phyloP scores from a whole-genome alignment of 805 yeast species.

The Starmerella vitae region DNA sequence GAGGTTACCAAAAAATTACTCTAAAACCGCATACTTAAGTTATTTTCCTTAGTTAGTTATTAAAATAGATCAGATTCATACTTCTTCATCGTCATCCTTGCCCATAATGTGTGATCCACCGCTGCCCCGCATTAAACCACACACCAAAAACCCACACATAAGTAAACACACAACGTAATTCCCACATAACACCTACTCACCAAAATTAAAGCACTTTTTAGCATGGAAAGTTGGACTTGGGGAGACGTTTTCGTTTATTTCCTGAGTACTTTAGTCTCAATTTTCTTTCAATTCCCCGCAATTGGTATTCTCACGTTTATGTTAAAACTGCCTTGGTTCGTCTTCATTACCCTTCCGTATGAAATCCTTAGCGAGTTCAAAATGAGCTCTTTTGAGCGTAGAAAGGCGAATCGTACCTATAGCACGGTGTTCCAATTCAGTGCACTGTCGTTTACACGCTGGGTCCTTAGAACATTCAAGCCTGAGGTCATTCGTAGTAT shows the following conservation, averaged over 20 bases:
- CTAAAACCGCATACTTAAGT: too few relatives aligned
- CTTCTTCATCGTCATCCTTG: too few relatives aligned
- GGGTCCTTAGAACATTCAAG: slow-evolving; percentile 21
- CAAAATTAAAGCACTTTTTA: too few relatives aligned
- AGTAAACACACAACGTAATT: background rate
- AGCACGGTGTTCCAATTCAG: slow-evolving; percentile 20
- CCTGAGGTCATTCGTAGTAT: slow-evolving; percentile 17
- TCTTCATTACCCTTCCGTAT: slow-evolving; percentile 21
- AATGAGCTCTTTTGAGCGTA: slow-evolving; percentile 20
- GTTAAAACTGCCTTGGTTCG: slow-evolving; percentile 5
- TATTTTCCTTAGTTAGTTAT: too few relatives aligned
- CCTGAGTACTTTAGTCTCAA: background rate
- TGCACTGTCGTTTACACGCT: slow-evolving; percentile 18
- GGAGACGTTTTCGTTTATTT: slow-evolving; percentile 13
- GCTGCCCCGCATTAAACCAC: too few relatives aligned
- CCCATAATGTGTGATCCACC: too few relatives aligned
- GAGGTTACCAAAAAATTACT: slow-evolving; percentile 31
- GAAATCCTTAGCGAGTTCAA: slow-evolving; percentile 17
- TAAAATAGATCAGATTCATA: too few relatives aligned
- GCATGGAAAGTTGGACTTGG: slow-evolving; percentile 21
- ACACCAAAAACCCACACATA: too few relatives aligned
- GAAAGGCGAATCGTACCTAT: slow-evolving; percentile 19
- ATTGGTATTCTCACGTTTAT: background rate
- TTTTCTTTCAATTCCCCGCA: slow-evolving; percentile 3
- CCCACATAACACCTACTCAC: background rate